Base-by-base conservation (phyloP, 192 early-diverging fungal genomes). In the Coemansia reversa region DNA sequence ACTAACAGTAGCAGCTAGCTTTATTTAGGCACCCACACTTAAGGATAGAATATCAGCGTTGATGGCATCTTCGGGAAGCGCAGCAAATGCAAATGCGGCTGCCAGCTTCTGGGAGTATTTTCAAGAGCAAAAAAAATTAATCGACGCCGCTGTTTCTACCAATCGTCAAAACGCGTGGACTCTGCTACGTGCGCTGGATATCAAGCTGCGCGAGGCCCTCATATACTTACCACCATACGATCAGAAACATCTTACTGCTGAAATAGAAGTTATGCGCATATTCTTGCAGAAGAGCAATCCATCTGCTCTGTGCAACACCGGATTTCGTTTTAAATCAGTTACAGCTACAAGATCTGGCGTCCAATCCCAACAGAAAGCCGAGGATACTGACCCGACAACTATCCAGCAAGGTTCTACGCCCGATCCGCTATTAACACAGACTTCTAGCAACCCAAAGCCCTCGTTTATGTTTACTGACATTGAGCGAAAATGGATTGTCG, bases 181-280 rank as follows among this genome's bases (percentile, higher is more conserved):
- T 14, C 35, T 22, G 20, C 24, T 80, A 18, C 77, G 77, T 2
- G 64, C 63, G 5, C 67, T 80, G 22, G 77, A 80, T 45, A 58
- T 16, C 5, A 55, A 47, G 25, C 55, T 80, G 18, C 77, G 77
- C n/a, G 77, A 80, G 52, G 77, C 77, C 18, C 62, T 71, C 14
- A 74, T 80, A 5, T 80, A 71, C 55, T 45, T 80, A 50, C 77
- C 77, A 4, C 20, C 72, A 3, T 80, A 80, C 56, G 77, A 80
- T 55, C 77, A 74, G 39, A 74, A 80, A 53, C 62, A 70, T 12
- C 58, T 74, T 14, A 54, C 62, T 6, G 60, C 47, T 45, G 77
- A 74, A 23, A 42, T 80, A 12, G 77, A 80, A n/a, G 58, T 54
- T 9, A 32, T 80, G 30, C 70, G 77, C 7, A 47, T 16, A 11